Evolutionary conservation across 768 basidiomycete genomes (phyloP), one percentile per base, ranked within the genome.

Genomic region (Naematelia encephala): DNA sequence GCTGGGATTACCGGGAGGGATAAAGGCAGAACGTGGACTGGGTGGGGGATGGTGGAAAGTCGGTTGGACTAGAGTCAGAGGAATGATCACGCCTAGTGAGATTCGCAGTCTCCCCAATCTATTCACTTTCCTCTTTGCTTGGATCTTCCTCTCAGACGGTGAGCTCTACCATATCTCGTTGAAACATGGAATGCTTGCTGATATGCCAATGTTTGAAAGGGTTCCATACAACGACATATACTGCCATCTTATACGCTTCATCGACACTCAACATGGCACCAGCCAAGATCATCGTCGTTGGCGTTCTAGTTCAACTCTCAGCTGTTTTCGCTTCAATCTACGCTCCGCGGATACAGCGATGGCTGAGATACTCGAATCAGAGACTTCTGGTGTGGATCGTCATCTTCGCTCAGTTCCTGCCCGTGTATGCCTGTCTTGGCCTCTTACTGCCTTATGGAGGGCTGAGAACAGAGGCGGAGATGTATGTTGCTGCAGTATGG

Each of bases 141-240:
- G 93, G 92, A 93, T 96, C 74, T 82, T 98, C 12, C 83, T 98
- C 22, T 90, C 89, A 0, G 93, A 98, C 68, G 90, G 91, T 89
- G 53, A 45, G 83, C 76, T 50, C 49, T 34, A n/a, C 34, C 8
- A 30, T 3, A 11, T 21, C 51, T 5, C 46, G n/a, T 26, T 47
- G 25, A 21, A 19, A 26, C 21, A 10, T 47, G n/a, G 21, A 47
- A 19, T 5, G 46, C 8, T 5, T 26, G 25, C 46, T 26, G 34
- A 21, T 39, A 3, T 14, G 19, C 8, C 26, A n/a, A 12, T 45
- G 34, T 43, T 51, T 47, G 8, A 3, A 27, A 90, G 90, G 87
- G 1, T 92, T 93, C 77, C 90, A 92, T 2, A 96, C 93, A 0
- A 87, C 96, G 47, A 91, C 91, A 0, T 89, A 89, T 0, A 91